Conservation (phyloP, 208 protist genomes). For the Crithidia sp. region DNA sequence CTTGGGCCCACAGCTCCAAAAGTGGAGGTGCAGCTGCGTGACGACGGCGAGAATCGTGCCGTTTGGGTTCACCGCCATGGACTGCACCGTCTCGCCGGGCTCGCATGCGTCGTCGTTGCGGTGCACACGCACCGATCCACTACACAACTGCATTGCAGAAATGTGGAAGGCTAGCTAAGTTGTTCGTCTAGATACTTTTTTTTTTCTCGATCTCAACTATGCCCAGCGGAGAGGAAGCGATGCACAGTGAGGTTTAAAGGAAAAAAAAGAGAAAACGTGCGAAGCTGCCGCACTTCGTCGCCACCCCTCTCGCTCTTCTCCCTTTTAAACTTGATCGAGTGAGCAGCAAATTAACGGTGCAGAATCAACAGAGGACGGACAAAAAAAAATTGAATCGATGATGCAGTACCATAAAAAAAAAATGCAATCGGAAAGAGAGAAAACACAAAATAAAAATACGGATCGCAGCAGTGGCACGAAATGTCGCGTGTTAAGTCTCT, state of each 20-base stretch:
- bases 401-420: background rate
- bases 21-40: slow-evolving; percentile 60
- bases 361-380: background rate
- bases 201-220: too few relatives aligned
- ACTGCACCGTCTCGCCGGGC: slow-evolving; percentile 47
- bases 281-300: too few relatives aligned
- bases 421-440: background rate
- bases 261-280: background rate
- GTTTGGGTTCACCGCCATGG: slow-evolving; percentile 39
- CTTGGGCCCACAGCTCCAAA: slow-evolving; percentile 50
- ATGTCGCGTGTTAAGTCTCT: background rate
- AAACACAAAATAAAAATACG: too few relatives aligned
- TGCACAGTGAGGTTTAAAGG: too few relatives aligned
- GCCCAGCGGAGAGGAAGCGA: too few relatives aligned
- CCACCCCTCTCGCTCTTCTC: too few relatives aligned
- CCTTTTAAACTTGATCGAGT: too few relatives aligned
- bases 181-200: too few relatives aligned
- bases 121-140: slow-evolving; percentile 29
- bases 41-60: slow-evolving; percentile 53
- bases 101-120: slow-evolving; percentile 20
- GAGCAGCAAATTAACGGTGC: too few relatives aligned
- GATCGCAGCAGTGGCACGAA: too few relatives aligned
- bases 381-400: background rate
- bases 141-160: slow-evolving; percentile 32
- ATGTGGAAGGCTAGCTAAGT: background rate